Conservation (phyloP, 208 protist species). For the Acanthamoeba sp. region DNA sequence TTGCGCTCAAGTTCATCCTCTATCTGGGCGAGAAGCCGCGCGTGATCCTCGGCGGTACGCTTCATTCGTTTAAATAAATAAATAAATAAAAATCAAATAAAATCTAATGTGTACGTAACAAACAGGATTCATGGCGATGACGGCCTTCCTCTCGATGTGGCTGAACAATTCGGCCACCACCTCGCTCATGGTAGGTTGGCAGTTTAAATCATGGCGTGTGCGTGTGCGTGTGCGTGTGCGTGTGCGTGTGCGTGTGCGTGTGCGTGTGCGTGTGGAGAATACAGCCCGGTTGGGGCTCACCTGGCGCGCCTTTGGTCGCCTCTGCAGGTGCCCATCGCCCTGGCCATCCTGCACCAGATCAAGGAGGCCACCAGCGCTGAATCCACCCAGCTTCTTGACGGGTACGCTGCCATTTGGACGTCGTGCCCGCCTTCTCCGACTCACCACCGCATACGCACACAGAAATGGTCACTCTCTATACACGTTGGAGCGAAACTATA, state of each 20-base stretch:
- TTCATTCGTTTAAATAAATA: no score
- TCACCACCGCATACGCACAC: background rate
- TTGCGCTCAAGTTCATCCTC: slow-evolving; percentile 54
- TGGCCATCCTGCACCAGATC: slow-evolving; percentile 45
- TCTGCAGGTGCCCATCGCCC: slow-evolving; percentile 1
- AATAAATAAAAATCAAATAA: background rate
- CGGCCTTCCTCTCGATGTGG: slow-evolving; percentile 65
- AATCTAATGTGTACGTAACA: background rate
- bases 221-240: background rate
- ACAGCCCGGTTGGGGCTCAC: background rate
- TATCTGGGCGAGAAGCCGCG: slow-evolving; percentile 29
- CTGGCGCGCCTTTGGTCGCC: background rate
- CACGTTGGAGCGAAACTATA: background rate
- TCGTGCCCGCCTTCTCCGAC: no score
- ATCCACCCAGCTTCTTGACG: background rate
- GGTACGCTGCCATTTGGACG: background rate
- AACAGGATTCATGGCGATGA: slow-evolving; percentile 60
- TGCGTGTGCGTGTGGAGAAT: background rate
- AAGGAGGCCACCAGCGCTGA: background rate
- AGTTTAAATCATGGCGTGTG: background rate
- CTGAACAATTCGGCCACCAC: slow-evolving; percentile 60
- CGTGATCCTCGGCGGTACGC: slow-evolving; percentile 18
- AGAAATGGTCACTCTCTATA: background rate
- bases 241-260: no score
- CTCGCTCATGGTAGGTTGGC: slow-evolving; percentile 51